Evolutionary conservation across 352 stramenopile genomes (phyloP).

Genomic region (Pythium guiyangense): DNA sequence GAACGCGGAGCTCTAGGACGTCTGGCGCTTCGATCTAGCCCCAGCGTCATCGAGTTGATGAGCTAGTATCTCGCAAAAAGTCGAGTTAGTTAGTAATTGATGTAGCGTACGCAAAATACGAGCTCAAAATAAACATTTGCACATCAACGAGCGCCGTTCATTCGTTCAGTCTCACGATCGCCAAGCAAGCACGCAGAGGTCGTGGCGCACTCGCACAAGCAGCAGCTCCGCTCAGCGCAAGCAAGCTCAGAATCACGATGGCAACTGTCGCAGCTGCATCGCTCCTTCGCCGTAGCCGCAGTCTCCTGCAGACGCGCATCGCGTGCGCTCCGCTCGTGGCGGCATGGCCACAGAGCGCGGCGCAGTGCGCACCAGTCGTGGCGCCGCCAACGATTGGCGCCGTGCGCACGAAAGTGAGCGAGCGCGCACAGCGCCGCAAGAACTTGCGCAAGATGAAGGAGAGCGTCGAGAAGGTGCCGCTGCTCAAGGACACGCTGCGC

Average conservation of each 20-base stretch:
- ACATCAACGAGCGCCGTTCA: too few relatives aligned
- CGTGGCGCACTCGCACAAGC: too few relatives aligned
- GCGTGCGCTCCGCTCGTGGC: neutral
- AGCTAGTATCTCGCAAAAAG: too few relatives aligned
- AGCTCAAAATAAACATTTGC: too few relatives aligned
- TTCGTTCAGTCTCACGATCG: too few relatives aligned
- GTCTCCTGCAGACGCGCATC: conserved; percentile 3
- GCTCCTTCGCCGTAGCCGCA: conserved; percentile 8
- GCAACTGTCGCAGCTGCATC: too few relatives aligned
- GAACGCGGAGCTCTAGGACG: neutral
- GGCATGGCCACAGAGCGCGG: conserved; percentile 1
- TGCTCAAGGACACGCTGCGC: conserved; percentile 71
- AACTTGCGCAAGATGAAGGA: conserved; percentile 79
- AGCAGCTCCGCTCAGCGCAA: too few relatives aligned
- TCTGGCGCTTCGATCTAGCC: neutral
- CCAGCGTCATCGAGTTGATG: too few relatives aligned
- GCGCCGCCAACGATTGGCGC: conserved; percentile 9
- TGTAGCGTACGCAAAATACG: too few relatives aligned
- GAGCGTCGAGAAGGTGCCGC: conserved; percentile 45
- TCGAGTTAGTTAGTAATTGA: too few relatives aligned
- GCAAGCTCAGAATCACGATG: too few relatives aligned
- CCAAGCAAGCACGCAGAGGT: too few relatives aligned
- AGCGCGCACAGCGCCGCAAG: conserved; percentile 63
- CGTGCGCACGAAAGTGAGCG: conserved; percentile 68
- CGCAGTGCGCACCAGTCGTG: conserved; percentile 26